Conservation (phyloP, 148 eudicot genomes). For the Mesembryanthemum crystallinum region DNA sequence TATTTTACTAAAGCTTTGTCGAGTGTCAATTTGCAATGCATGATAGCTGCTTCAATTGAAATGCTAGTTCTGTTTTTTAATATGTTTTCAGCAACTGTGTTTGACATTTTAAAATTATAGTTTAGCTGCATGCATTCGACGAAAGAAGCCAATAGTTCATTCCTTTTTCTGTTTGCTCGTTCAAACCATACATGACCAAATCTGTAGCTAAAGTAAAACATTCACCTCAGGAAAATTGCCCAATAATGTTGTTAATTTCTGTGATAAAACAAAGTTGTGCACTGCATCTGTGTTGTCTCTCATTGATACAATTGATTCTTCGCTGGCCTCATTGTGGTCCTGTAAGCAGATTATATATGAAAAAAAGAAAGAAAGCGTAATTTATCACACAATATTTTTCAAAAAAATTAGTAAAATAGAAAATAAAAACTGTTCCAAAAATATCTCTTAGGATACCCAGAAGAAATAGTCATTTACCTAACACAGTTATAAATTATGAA, state of each 20-base stretch:
- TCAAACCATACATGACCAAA: neutral
- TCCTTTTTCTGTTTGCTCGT: neutral
- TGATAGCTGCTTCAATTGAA: neutral
- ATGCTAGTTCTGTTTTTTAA: neutral
- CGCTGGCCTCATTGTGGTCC: conserved; percentile 43
- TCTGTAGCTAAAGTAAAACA: conserved; percentile 11
- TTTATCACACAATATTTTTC: too few relatives aligned
- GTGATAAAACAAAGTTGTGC: conserved; percentile 86
- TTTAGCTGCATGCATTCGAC: neutral
- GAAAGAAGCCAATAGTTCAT: neutral
- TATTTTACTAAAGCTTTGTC: neutral
- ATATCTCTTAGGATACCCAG: too few relatives aligned
- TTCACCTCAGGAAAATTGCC: conserved; percentile 88
- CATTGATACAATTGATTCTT: conserved; percentile 69
- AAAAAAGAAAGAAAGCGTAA: conserved; percentile 2
- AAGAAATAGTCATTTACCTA: too few relatives aligned
- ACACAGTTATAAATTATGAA: too few relatives aligned
- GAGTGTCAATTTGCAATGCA: neutral
- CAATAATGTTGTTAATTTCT: conserved; percentile 68
- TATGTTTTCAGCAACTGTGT: neutral
- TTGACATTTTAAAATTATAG: neutral
- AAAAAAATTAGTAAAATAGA: too few relatives aligned
- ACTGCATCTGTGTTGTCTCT: conserved; percentile 83
- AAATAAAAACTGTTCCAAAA: too few relatives aligned
- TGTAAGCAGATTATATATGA: conserved; percentile 28